Base-by-base conservation (phyloP, 2,329 filamentous ascomycete species). In the Dactylellina sp. region DNA sequence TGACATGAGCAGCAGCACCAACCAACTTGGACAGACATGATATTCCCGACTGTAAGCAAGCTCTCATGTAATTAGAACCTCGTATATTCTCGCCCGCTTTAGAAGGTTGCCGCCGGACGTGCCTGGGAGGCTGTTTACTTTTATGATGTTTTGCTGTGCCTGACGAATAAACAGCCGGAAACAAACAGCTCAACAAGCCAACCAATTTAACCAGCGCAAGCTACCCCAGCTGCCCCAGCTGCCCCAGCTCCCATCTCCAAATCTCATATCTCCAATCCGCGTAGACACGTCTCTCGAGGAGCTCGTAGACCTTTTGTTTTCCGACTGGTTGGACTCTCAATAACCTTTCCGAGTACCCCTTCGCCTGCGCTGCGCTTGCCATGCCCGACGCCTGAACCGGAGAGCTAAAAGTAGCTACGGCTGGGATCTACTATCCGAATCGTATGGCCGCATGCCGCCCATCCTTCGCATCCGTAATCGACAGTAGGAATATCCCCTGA, bases 141-240 rank as follows among this genome's bases (percentile, higher is more conserved):
- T 32, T 32, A 4, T 32, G 9, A 32, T 32, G 28, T 32, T 32
- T 32, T 32, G 4, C 28, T 32, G 28, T 32, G 9, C 9, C 28
- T 32, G 28, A 9, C 28, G 28, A 32, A 32, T 32, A 32, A 32
- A 32, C 28, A 32, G 28, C 28, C 28, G 9, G 28, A 32, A 53
- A 47, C 60, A 64, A 64, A 64, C 60, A 64, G 60, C 60, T 64
- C 60, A 55, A 16, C 46, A 32, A 14, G 22, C 22, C 46, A n/a
- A 18, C 20, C 22, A 7, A 56, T 9, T 32, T 12, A 59, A 39
- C 60, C 24, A 47, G n/a, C 49, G 35, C 46, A 52, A 62, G 59
- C 59, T 62, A 52, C 59, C 59, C 46, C 46, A 24, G 46, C 59
- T 42, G 35, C 59, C 28, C 28, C n/a, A n/a, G n/a, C n/a, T n/a